phyloP scores from a whole-genome alignment of 2,329 filamentous ascomycete genomes.

The Colletotrichum chlorophyti region DNA sequence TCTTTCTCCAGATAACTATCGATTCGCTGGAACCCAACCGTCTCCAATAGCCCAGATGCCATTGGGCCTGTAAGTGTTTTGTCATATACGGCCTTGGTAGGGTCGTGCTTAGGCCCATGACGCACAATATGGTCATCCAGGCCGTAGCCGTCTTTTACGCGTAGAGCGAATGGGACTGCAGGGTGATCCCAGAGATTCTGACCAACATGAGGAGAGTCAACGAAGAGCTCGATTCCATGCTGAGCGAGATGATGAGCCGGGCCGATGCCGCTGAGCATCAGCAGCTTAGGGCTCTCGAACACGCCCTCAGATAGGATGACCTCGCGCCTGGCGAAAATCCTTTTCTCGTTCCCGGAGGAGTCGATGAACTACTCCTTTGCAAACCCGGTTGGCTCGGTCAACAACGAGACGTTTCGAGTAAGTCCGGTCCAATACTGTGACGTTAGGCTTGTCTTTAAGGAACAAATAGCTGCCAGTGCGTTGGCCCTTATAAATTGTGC shows the following conservation, averaged over 20 bases:
- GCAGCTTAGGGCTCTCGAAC: constrained; percentile 69
- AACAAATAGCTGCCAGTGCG: constrained; percentile 59
- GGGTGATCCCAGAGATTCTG: constrained; percentile 70
- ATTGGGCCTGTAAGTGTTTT: constrained; percentile 46
- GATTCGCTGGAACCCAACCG: constrained; percentile 65
- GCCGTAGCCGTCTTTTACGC: constrained; percentile 47
- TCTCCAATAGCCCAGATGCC: constrained; percentile 50
- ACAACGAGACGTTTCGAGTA: constrained; percentile 63
- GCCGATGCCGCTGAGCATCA: constrained; percentile 71
- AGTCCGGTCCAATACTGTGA: constrained; percentile 55
- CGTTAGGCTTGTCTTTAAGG: constrained; percentile 59
- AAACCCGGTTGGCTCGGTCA: constrained; percentile 49
- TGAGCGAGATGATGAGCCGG: constrained; percentile 57
- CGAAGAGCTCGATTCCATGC: constrained; percentile 58
- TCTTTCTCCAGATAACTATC: constrained; percentile 60
- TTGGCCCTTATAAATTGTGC: constrained; percentile 64
- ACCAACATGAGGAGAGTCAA: constrained; percentile 67
- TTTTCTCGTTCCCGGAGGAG: constrained; percentile 44
- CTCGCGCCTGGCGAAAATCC: constrained; percentile 54
- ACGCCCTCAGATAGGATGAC: constrained; percentile 58
- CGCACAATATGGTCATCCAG: constrained; percentile 50
- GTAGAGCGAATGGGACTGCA: constrained; percentile 57
- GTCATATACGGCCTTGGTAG: constrained; percentile 43
- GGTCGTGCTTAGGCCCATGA: constrained; percentile 40
- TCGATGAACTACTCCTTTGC: constrained; percentile 56